phyloP scores from a whole-genome alignment of 1,284 basidiomycete species.

The Mycena citricolor region DNA sequence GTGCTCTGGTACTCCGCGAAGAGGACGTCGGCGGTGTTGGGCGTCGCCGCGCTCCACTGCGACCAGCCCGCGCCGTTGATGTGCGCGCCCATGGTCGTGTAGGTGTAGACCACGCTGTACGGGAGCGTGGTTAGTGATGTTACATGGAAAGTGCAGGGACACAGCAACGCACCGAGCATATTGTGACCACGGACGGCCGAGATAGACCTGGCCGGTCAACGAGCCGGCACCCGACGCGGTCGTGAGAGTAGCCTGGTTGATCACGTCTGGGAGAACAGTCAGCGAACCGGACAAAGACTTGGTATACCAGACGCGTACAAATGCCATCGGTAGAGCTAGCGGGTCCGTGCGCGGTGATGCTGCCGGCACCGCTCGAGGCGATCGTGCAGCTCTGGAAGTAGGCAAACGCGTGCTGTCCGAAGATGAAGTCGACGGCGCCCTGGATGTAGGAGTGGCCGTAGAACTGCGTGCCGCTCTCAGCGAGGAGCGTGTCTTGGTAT shows the following conservation, averaged over 20 bases:
- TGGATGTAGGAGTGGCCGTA: slow-evolving; percentile 24
- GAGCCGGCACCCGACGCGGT: slow-evolving; percentile 42
- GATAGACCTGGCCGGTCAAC: slow-evolving; percentile 39
- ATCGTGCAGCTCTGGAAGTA: slow-evolving; percentile 49
- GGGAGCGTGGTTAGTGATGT: background rate
- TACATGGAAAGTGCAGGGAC: background rate
- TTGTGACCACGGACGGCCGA: slow-evolving; percentile 53
- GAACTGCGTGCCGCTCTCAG: slow-evolving; percentile 46
- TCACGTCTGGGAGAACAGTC: slow-evolving; percentile 36
- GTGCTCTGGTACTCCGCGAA: slow-evolving; percentile 48
- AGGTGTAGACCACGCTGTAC: slow-evolving; percentile 20
- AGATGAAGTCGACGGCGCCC: slow-evolving; percentile 59
- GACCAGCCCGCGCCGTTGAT: slow-evolving; percentile 48
- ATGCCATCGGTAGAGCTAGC: slow-evolving; percentile 44
- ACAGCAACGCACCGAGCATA: slow-evolving; percentile 25
- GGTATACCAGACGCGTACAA: slow-evolving; percentile 35
- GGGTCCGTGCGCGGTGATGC: slow-evolving; percentile 53
- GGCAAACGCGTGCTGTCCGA: slow-evolving; percentile 41
- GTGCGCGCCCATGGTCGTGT: slow-evolving; percentile 22
- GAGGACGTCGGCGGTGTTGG: slow-evolving; percentile 42
- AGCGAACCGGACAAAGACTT: slow-evolving; percentile 5
- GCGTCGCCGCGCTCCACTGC: slow-evolving; percentile 42
- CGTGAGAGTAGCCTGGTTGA: slow-evolving; percentile 47
- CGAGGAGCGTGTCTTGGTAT: slow-evolving; percentile 45
- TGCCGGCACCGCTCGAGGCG: slow-evolving; percentile 38